Percentiles rank a stretch among this genome's conserved stretches.
These are phyloP conservation scores for Eurotiales sp. DNA, from an alignment of 2,329 filamentous ascomycete species.

Conservation along the genomic window DNA sequence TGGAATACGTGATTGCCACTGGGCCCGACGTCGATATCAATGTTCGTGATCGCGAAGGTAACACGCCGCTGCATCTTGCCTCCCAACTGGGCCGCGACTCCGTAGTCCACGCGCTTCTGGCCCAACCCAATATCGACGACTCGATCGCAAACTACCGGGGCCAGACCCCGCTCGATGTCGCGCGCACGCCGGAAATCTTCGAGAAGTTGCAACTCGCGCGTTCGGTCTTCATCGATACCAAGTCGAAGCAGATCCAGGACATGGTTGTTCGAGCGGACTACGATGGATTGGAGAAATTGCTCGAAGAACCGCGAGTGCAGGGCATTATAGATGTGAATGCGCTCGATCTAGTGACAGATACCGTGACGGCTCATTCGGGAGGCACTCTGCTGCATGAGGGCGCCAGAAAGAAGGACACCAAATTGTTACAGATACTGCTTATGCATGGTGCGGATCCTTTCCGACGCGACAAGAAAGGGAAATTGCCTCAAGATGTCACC, in stretches of 20 bases:
- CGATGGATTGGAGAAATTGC: slow-evolving; percentile 68
- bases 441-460: slow-evolving; percentile 96
- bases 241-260: slow-evolving; percentile 78
- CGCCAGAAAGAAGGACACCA: slow-evolving; percentile 78
- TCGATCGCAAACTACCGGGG: slow-evolving; percentile 79
- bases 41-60: slow-evolving; percentile 85
- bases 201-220: slow-evolving; percentile 87
- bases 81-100: slow-evolving; percentile 74
- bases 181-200: slow-evolving; percentile 90
- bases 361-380: slow-evolving; percentile 71
- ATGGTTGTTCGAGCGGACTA: slow-evolving; percentile 72
- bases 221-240: slow-evolving; percentile 83
- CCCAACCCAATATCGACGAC: slow-evolving; percentile 82
- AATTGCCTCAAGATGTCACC: slow-evolving; percentile 91
- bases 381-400: slow-evolving; percentile 93
- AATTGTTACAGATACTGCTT: slow-evolving; percentile 82
- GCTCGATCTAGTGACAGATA: slow-evolving; percentile 80
- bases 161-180: slow-evolving; percentile 80
- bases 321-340: slow-evolving; percentile 89
- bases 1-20: slow-evolving; percentile 86
- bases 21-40: slow-evolving; percentile 77
- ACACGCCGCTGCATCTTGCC: slow-evolving; percentile 86
- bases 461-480: slow-evolving; percentile 88
- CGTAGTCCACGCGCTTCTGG: slow-evolving; percentile 78
- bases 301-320: slow-evolving; percentile 82